Base-by-base conservation (phyloP, 2,329 filamentous ascomycete genomes). In the Coniochaeta ligniaria region DNA sequence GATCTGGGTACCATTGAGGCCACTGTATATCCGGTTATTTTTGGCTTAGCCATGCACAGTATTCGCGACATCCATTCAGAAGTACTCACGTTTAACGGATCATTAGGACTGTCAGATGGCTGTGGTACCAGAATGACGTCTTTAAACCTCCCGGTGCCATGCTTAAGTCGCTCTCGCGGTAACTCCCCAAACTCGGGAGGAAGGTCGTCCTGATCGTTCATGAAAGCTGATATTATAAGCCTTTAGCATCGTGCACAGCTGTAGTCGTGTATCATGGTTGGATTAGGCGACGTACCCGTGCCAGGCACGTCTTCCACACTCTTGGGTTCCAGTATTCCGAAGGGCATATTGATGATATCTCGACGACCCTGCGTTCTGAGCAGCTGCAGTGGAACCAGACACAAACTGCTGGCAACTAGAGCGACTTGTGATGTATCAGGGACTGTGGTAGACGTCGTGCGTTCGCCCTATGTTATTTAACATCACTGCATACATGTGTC, bases 101-200 rank as follows among this genome's bases (percentile, higher is more conserved):
- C 79, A 60, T 81, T 81, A 0, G 78, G 78, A 52, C 74, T 78
- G 63, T 78, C 74, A 20, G 73, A 75, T 6, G 79, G 79, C 66
- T 81, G 79, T n/a, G 79, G 74, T 3, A 73, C 69, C 43, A 77
- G 66, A 20, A 77, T 74, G 24, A 75, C 68, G 60, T 74, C 64
- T 33, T 68, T 66, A 61, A 69, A 66, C 11, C 67, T 68, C 22
- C 74, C 74, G 6, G 63, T 69, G 36, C 73, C 75, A 57, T 75
- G 74, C 59, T 75, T 75, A 5, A 77, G 75, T 1, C 75, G 67
- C 24, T 77, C 74, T 45, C 71, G 68, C 1, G 76, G 73, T n/a
- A 81, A 66, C 9, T 71, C 69, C 17, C 72, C 69, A 62, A 79
- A 79, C 62, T 80, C 78, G 6, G 71, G 69, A 11, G 79, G 79